These are phyloP conservation scores for Fusarium sp. DNA, from an alignment of 2,329 filamentous ascomycete species.

Conservation along the genomic window DNA sequence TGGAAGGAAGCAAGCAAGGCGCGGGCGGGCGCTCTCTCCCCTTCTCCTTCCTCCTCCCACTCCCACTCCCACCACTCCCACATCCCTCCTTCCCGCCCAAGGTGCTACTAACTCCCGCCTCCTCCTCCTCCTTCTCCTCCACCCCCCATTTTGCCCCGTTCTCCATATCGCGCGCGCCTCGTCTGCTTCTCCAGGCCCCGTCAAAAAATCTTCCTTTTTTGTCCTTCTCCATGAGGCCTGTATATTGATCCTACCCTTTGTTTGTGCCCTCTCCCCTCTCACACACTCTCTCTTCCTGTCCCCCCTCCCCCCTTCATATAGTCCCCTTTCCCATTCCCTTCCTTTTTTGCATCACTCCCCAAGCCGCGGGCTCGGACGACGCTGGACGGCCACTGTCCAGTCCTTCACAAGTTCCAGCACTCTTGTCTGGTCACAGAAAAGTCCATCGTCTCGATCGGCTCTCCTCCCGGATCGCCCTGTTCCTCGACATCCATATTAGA, in stretches of 20 bases:
- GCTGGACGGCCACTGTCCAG: constrained; percentile 41
- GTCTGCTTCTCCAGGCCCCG: constrained; percentile 46
- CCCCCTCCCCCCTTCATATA: constrained; percentile 21
- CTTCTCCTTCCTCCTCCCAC: constrained; percentile 28
- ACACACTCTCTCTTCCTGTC: constrained; percentile 17
- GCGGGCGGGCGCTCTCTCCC: neutral
- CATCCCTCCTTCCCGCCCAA: constrained; percentile 32
- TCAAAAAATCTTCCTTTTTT: constrained; percentile 41
- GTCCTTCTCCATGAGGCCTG: constrained; percentile 50
- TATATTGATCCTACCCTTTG: constrained; percentile 52
- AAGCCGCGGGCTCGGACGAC: constrained; percentile 46
- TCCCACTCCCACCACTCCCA: constrained; percentile 18
- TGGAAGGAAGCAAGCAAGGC: constrained; percentile 9
- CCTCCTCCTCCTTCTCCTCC: constrained; percentile 40
- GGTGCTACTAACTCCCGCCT: constrained; percentile 10
- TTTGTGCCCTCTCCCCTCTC: constrained; percentile 42
- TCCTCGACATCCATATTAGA: constrained; percentile 30
- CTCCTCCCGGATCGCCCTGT: constrained; percentile 22
- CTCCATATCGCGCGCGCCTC: constrained; percentile 40
- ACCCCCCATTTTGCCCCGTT: constrained; percentile 37
- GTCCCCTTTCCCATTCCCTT: constrained; percentile 31
- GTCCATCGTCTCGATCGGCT: constrained; percentile 31
- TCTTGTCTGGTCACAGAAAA: constrained; percentile 38
- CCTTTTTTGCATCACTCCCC: constrained; percentile 39
- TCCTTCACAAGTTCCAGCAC: constrained; percentile 34